Evolutionary conservation across 2,329 filamentous ascomycete species (phyloP).

Genomic region (Aureobasidium sp.): DNA sequence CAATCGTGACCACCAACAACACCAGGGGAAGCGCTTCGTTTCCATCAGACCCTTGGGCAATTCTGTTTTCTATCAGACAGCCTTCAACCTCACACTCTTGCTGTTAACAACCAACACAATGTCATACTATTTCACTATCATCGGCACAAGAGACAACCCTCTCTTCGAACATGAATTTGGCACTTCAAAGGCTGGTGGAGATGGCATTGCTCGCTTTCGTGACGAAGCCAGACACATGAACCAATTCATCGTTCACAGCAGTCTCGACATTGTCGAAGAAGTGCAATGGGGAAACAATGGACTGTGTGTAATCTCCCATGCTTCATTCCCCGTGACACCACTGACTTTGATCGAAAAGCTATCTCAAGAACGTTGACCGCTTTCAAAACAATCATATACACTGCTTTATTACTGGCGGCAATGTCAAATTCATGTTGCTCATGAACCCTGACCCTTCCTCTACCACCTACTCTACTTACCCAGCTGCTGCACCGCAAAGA

Average conservation of each 20-base stretch:
- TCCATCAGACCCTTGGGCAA: too few species aligned
- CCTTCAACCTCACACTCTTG: neutral
- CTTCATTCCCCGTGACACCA: neutral
- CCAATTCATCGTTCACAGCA: conserved; percentile 93
- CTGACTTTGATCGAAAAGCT: conserved; percentile 45
- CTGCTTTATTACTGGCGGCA: conserved; percentile 86
- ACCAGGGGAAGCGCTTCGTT: neutral
- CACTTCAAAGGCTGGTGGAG: conserved; percentile 89
- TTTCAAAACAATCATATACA: conserved; percentile 96
- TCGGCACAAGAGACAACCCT: conserved; percentile 91
- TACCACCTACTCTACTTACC: conserved; percentile 26
- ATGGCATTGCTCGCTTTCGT: conserved; percentile 80
- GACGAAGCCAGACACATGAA: conserved; percentile 89
- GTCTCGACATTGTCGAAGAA: conserved; percentile 91
- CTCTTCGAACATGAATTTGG: conserved; percentile 97
- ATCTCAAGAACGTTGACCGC: conserved; percentile 92
- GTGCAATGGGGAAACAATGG: conserved; percentile 84
- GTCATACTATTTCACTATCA: conserved; percentile 98
- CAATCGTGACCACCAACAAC: neutral
- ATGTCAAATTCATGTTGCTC: conserved; percentile 88
- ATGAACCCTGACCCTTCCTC: conserved; percentile 58
- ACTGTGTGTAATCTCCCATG: conserved; percentile 50
- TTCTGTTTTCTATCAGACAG: neutral
- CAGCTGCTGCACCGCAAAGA: conserved; percentile 19
- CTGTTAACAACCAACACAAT: conserved; percentile 40